phyloP scores from a whole-genome alignment of 1,284 basidiomycete genomes.

The Anthracocystis setariae region DNA sequence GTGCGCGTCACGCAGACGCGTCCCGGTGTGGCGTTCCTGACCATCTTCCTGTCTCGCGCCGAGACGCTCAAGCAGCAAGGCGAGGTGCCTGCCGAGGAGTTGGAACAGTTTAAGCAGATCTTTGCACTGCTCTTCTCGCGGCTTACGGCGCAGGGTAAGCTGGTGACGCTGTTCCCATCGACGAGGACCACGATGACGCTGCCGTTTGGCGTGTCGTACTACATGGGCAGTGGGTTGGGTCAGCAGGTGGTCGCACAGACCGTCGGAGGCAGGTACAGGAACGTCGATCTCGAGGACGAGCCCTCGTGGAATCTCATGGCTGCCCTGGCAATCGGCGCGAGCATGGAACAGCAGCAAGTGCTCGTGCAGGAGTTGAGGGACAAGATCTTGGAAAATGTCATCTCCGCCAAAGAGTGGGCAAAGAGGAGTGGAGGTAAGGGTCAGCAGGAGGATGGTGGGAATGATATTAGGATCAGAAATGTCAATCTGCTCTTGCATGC shows the following conservation, averaged over 20 bases:
- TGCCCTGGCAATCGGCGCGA: slow-evolving; percentile 84
- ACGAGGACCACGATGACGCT: slow-evolving; percentile 75
- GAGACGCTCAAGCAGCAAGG: slow-evolving; percentile 81
- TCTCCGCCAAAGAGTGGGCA: slow-evolving; percentile 73
- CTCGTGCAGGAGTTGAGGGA: slow-evolving; percentile 88
- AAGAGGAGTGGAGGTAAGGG: slow-evolving; percentile 40
- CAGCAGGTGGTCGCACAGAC: slow-evolving; percentile 28
- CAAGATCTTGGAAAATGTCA: slow-evolving; percentile 87
- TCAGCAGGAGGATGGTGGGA: slow-evolving; percentile 6
- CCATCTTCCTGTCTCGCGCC: slow-evolving; percentile 88
- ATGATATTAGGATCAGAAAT: slow-evolving; percentile 60
- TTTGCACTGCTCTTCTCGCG: slow-evolving; percentile 85
- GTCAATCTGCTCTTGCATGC: slow-evolving; percentile 66
- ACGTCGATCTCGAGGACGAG: slow-evolving; percentile 81
- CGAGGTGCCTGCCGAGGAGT: slow-evolving; percentile 74
- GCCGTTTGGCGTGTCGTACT: slow-evolving; percentile 71
- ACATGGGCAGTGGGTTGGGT: slow-evolving; percentile 53
- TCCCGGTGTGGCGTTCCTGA: slow-evolving; percentile 92
- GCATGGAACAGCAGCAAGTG: slow-evolving; percentile 83
- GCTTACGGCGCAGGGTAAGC: slow-evolving; percentile 73
- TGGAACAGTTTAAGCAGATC: slow-evolving; percentile 78
- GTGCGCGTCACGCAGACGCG: slow-evolving; percentile 76
- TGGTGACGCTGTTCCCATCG: slow-evolving; percentile 88
- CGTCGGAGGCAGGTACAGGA: slow-evolving; percentile 48
- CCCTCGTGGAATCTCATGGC: slow-evolving; percentile 92